phyloP scores from a whole-genome alignment of 371 early-diverging fungal genomes.

The Mycotypha africana region DNA sequence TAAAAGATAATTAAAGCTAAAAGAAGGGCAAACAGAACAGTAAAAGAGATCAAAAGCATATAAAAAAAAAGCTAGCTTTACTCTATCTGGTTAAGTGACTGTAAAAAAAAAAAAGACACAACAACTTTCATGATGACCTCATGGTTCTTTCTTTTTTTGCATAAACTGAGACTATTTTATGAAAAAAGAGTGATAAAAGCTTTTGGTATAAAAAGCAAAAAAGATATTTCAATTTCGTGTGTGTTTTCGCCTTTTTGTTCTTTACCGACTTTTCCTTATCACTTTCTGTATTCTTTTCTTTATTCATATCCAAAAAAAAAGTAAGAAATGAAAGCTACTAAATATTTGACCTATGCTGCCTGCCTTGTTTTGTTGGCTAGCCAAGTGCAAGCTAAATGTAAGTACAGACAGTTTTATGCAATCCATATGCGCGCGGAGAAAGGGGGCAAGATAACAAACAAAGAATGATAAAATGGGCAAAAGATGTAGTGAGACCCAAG shows the following conservation, averaged over 20 bases:
- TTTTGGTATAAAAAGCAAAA: neutral
- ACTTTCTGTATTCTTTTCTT: neutral
- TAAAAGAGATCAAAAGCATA: no score
- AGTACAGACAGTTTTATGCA: neutral
- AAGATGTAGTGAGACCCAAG: no score
- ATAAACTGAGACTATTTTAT: constrained; percentile 2
- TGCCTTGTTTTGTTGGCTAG: constrained; percentile 10
- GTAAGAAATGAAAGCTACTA: constrained; percentile 8
- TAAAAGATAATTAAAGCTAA: no score
- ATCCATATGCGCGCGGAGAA: no score
- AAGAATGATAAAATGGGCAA: neutral
- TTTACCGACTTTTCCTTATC: neutral
- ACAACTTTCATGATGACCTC: constrained; percentile 15
- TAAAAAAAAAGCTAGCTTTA: no score
- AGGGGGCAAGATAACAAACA: neutral
- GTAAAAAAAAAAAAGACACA: no score
- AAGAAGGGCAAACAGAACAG: no score
- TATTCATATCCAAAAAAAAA: neutral
- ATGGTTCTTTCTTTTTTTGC: constrained; percentile 5
- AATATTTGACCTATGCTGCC: constrained; percentile 8
- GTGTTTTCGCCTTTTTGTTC: no score
- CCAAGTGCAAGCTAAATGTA: constrained; percentile 19
- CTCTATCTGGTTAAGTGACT: no score
- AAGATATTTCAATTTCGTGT: no score
- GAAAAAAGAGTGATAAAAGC: neutral